These are phyloP conservation scores for Acacia confusa DNA, from an alignment of 306 rosid species.

Conservation along the genomic window DNA sequence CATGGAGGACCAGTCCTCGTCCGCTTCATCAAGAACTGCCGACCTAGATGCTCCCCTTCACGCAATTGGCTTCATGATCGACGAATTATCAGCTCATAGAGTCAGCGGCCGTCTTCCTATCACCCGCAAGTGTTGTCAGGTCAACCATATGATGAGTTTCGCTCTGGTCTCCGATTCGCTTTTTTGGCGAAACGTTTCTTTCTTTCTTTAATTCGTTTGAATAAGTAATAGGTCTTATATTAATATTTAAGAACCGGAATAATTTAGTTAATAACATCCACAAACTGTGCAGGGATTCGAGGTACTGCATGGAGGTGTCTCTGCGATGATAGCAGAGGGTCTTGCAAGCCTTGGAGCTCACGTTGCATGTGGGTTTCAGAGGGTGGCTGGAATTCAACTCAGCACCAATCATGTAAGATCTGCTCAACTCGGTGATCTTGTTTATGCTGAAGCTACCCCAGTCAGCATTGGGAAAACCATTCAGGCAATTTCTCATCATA, in stretches of 20 bases:
- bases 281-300: constrained; percentile 48
- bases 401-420: constrained; percentile 57
- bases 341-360: constrained; percentile 69
- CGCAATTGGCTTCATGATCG: neutral
- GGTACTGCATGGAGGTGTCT: constrained; percentile 71
- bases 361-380: constrained; percentile 51
- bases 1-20: constrained; percentile 1
- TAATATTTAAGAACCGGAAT: too few relatives aligned
- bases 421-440: constrained; percentile 53
- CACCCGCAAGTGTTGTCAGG: constrained; percentile 3
- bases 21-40: neutral
- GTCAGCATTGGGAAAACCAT: constrained; percentile 57
- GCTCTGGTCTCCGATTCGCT: neutral
- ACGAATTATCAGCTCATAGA: neutral
- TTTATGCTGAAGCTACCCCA: constrained; percentile 58
- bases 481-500: constrained; percentile 32
- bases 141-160: too few relatives aligned
- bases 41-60: constrained; percentile 13
- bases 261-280: neutral
- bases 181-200: neutral
- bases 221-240: neutral
- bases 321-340: constrained; percentile 64
- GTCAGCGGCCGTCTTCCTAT: constrained; percentile 4
- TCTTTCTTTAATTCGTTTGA: neutral
- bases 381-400: constrained; percentile 72